Base-by-base conservation (phyloP, 768 basidiomycete species). In the Chlorophyllum brunneum region DNA sequence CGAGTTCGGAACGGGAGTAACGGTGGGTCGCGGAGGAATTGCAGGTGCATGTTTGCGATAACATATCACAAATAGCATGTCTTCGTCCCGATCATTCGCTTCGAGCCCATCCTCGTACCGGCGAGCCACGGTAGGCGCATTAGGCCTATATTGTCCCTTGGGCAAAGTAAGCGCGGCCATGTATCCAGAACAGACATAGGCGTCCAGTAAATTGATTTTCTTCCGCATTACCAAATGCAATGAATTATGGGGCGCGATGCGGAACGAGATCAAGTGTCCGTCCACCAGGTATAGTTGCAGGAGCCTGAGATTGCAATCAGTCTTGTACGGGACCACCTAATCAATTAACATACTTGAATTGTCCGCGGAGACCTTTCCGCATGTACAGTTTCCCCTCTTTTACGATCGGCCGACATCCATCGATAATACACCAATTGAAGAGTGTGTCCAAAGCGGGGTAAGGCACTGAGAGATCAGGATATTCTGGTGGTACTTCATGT, bases 61-160 rank as follows among this genome's bases (percentile, higher is more conserved):
- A 79, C 79, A 88, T 11, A 98, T 67, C 63, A 91, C 82, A 57
- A 98, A 93, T 11, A 94, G 70, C 58, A 82, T 87, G 64, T 98
- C 95, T 63, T 95, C 92, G 44, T 90, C 88, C 7, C 80, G 76
- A 59, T 98, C 95, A 56, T 91, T 80, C 9, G 85, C 83, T 67
- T 95, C 90, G 9, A 98, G 72, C 1, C 95, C 95, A 62, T 98
- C 95, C 50, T 84, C 78, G 64, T 97, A 98, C 40, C 90, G 82
- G 8, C 91, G 81, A 1, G 91, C 81, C 27, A 78, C 67, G 7
- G 72, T 65, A 1, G 70, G 67, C 13, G 67, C 68, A 59, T 81
- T 75, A 4, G 84, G 78, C 39, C 70, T 69, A 63, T 81, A 86
- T 62, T 90, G 80, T n/a, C 80, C 80, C 43, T 71, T 68, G 5